phyloP scores from a whole-genome alignment of 148 eudicot species.

The Drosera capensis region DNA sequence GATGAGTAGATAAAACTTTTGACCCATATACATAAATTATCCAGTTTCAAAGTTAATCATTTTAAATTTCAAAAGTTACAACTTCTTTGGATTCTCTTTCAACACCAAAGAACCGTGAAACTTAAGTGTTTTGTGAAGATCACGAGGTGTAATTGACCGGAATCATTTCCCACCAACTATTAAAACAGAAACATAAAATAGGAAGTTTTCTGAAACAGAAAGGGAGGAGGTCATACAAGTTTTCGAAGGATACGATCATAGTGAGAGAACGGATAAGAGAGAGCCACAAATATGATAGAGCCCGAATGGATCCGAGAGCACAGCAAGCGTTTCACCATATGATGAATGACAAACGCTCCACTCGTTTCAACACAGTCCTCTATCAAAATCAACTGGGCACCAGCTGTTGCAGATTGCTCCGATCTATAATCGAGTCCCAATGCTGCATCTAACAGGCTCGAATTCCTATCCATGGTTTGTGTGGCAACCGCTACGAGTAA shows the following conservation, averaged over 20 bases:
- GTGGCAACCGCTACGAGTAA: no score
- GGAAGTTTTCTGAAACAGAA: neutral
- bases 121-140: no score
- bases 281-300: conserved; percentile 49
- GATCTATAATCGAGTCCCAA: conserved; percentile 18
- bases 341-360: conserved; percentile 70
- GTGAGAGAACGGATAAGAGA: conserved; percentile 83
- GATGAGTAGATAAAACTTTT: no score
- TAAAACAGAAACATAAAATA: neutral
- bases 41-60: no score
- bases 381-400: conserved; percentile 26
- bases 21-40: no score
- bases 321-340: conserved; percentile 56
- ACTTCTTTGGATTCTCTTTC: no score
- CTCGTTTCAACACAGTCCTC: conserved; percentile 81
- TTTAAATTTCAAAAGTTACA: no score
- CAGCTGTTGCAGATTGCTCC: conserved; percentile 4
- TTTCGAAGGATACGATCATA: conserved; percentile 83
- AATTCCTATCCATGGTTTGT: conserved; percentile 23
- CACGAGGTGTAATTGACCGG: no score
- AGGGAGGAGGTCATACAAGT: conserved; percentile 24
- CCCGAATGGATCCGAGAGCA: conserved; percentile 19
- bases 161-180: neutral
- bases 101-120: no score
- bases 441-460: conserved; percentile 39